Evolutionary conservation across 2,329 filamentous ascomycete genomes (phyloP).

Genomic region (Bipolaris cookei): DNA sequence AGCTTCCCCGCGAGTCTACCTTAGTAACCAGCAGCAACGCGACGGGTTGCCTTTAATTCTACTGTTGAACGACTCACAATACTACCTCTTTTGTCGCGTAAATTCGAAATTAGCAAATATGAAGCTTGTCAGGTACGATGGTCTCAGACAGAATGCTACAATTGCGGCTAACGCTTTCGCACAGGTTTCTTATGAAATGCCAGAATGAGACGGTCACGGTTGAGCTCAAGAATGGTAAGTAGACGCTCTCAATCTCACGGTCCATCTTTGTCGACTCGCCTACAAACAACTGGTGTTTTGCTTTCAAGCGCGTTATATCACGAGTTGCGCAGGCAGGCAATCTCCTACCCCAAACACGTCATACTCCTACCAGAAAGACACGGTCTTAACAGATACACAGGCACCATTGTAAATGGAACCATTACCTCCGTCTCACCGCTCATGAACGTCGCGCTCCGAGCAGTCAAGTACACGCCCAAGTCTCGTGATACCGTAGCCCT

Average conservation of each 20-base stretch:
- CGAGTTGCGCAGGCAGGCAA: slow-evolving; percentile 8
- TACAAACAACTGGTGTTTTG: background rate
- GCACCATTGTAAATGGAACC: slow-evolving; percentile 94
- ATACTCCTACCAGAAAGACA: background rate
- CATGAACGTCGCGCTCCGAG: slow-evolving; percentile 97
- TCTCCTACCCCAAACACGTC: background rate
- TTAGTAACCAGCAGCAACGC: slow-evolving; percentile 23
- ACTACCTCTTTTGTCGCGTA: background rate
- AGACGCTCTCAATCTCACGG: background rate
- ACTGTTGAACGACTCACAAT: background rate
- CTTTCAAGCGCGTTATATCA: background rate
- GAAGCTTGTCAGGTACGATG: slow-evolving; percentile 47
- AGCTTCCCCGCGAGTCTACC: slow-evolving; percentile 31
- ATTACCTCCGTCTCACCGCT: slow-evolving; percentile 96
- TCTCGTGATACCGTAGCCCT: slow-evolving; percentile 86
- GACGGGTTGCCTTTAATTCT: background rate
- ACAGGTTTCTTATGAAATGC: slow-evolving; percentile 98
- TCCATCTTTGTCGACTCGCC: background rate
- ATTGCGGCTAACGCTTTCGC: slow-evolving; percentile 28
- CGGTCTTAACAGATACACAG: slow-evolving; percentile 53
- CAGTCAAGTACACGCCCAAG: slow-evolving; percentile 94
- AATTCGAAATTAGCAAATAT: slow-evolving; percentile 26
- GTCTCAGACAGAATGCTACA: background rate
- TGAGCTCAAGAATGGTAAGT: slow-evolving; percentile 93
- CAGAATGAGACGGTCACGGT: slow-evolving; percentile 98